Evolutionary conservation across 768 basidiomycete species (phyloP).

Genomic region (Trametes gibbosa): DNA sequence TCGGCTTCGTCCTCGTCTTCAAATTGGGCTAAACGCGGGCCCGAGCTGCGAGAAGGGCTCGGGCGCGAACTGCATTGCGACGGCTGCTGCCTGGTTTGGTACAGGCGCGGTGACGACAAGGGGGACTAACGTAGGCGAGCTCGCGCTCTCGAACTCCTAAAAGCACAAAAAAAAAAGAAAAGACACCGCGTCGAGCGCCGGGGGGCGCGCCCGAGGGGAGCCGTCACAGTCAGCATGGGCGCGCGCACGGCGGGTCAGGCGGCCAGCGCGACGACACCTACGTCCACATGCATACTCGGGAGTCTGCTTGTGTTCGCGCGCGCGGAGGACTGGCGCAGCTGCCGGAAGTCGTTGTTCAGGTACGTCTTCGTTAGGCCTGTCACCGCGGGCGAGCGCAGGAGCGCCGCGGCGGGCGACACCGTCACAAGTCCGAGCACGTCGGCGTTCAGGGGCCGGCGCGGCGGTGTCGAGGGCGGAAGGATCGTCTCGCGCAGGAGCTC

Average conservation of each 20-base stretch:
- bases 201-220: no score
- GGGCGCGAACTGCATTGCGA: constrained; percentile 22
- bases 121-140: constrained; percentile 30
- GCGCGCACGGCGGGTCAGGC: constrained; percentile 21
- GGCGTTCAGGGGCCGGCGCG: constrained; percentile 45
- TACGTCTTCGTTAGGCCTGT: constrained; percentile 85
- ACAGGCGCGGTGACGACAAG: constrained; percentile 19
- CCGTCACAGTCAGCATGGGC: constrained; percentile 6
- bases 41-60: constrained; percentile 24
- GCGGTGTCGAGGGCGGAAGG: constrained; percentile 53
- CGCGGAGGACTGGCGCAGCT: constrained; percentile 65
- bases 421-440: constrained; percentile 62
- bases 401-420: constrained; percentile 61
- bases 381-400: constrained; percentile 68
- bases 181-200: neutral
- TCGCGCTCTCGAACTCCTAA: constrained; percentile 35
- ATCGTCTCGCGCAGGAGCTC: constrained; percentile 43
- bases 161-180: neutral
- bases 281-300: constrained; percentile 82
- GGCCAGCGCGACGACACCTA: constrained; percentile 39
- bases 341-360: constrained; percentile 75
- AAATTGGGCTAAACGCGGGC: constrained; percentile 27
- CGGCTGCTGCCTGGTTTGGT: constrained; percentile 16
- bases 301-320: constrained; percentile 83
- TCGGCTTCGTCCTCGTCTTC: neutral